These are phyloP conservation scores for Schizophyllum amplum DNA, from an alignment of 1,284 basidiomycete species.

Conservation along the genomic window DNA sequence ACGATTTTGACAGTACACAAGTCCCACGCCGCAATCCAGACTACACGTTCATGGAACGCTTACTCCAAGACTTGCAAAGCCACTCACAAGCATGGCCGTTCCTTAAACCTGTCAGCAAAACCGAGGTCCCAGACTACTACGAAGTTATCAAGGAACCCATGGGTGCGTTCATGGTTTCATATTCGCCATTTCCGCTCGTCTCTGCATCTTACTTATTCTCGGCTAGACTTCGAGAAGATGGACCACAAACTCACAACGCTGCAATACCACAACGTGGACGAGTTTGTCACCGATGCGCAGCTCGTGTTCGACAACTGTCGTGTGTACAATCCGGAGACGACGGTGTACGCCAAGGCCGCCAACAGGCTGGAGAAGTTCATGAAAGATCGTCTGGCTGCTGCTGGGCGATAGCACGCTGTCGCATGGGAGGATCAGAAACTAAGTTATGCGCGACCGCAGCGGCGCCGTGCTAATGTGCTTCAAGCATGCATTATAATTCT, in stretches of 20 bases:
- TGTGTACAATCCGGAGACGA: conserved; percentile 80
- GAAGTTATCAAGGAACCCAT: conserved; percentile 88
- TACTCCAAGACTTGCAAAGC: conserved; percentile 76
- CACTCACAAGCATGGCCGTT: conserved; percentile 90
- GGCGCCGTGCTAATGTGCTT: too few species aligned
- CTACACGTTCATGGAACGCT: conserved; percentile 69
- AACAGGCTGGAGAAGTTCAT: conserved; percentile 72
- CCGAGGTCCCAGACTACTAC: conserved; percentile 89
- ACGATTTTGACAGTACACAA: too few species aligned
- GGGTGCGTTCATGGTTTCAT: conserved; percentile 49
- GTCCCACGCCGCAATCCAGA: conserved; percentile 48
- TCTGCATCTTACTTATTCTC: neutral
- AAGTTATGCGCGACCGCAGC: too few species aligned
- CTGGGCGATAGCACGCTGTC: neutral
- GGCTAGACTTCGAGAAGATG: conserved; percentile 84
- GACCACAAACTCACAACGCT: conserved; percentile 85
- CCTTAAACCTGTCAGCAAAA: conserved; percentile 69
- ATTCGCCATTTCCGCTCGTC: neutral
- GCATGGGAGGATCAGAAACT: too few species aligned
- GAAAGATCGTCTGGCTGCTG: conserved; percentile 37
- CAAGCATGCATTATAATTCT: neutral
- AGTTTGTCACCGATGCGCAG: conserved; percentile 75
- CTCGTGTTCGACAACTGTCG: conserved; percentile 91
- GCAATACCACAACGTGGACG: conserved; percentile 71
- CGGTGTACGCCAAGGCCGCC: conserved; percentile 84